Evolutionary conservation across 805 yeast species (phyloP).

Genomic region (Sugiyamaella lignohabitans): DNA sequence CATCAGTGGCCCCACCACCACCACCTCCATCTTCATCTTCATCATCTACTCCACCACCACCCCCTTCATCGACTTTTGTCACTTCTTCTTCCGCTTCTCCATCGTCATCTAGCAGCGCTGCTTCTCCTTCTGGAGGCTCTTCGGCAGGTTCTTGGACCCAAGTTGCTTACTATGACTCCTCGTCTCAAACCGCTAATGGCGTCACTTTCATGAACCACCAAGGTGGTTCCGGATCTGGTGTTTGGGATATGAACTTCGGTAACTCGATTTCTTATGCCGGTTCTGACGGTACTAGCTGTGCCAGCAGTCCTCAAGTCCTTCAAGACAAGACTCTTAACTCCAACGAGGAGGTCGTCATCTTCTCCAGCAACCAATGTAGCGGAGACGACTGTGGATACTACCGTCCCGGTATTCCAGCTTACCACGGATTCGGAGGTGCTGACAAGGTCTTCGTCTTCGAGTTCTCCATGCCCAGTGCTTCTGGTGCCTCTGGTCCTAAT

Average conservation of each 20-base stretch:
- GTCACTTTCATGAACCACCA: slow-evolving; percentile 75
- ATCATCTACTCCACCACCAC: slow-evolving; percentile 2
- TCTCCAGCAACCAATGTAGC: slow-evolving; percentile 46
- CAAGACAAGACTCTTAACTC: slow-evolving; percentile 63
- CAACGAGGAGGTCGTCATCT: slow-evolving; percentile 73
- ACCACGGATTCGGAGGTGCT: slow-evolving; percentile 86
- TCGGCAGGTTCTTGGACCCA: slow-evolving; percentile 60
- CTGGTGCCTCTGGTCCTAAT: slow-evolving; percentile 37
- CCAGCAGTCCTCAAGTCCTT: slow-evolving; percentile 62
- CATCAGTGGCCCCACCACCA: slow-evolving; percentile 20
- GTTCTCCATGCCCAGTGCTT: slow-evolving; percentile 82
- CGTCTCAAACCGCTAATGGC: slow-evolving; percentile 65
- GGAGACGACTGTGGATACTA: slow-evolving; percentile 70
- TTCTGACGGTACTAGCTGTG: slow-evolving; percentile 68
- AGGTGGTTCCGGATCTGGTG: slow-evolving; percentile 90
- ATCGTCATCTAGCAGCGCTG: slow-evolving; percentile 29
- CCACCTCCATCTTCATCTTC: slow-evolving; percentile 3
- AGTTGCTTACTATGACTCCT: slow-evolving; percentile 58
- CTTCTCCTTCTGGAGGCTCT: slow-evolving; percentile 35
- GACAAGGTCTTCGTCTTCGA: slow-evolving; percentile 86
- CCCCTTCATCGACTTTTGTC: slow-evolving; percentile 21
- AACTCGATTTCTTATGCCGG: slow-evolving; percentile 83
- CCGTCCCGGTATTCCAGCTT: slow-evolving; percentile 83
- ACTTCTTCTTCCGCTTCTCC: slow-evolving; percentile 19
- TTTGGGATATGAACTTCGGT: slow-evolving; percentile 81